A percentile compares a stretch with the other conserved stretches of the same genome.
Evolutionary conservation across 257 asterid genomes (phyloP).

Genomic region (Capsicum baccatum): DNA sequence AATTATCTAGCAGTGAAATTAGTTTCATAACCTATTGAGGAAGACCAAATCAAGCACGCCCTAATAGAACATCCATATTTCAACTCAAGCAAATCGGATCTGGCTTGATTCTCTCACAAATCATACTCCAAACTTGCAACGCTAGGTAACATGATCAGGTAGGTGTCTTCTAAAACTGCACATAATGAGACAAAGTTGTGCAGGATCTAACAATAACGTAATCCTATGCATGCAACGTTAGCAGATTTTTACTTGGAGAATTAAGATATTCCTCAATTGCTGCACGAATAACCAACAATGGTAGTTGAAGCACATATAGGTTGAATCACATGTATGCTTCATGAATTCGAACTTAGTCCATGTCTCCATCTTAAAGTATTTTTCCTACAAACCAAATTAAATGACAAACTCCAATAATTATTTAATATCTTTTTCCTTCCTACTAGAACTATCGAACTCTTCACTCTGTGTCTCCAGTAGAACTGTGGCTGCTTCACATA

Average conservation of each 20-base stretch:
- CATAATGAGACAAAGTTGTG: constrained; percentile 1
- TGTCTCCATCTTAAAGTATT: not conserved
- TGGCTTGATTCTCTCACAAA: not conserved
- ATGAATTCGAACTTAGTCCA: constrained; percentile 14
- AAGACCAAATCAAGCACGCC: constrained; percentile 8
- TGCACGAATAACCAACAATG: not conserved
- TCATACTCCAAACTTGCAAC: constrained; percentile 15
- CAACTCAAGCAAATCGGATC: constrained; percentile 5
- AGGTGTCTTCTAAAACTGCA: not conserved
- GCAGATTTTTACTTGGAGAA: constrained; percentile 10
- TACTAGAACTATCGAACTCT: not conserved
- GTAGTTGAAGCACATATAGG: constrained; percentile 10
- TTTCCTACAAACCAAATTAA: not conserved
- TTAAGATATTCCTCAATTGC: not conserved
- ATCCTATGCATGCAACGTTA: not conserved
- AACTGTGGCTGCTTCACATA: not conserved
- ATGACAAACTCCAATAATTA: not conserved
- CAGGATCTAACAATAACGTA: not conserved
- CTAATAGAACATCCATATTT: not conserved
- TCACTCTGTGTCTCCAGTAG: not conserved
- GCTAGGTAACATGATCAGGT: not conserved
- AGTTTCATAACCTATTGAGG: not conserved
- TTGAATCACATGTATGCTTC: constrained; percentile 12
- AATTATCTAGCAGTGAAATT: not conserved
- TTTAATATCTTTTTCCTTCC: not conserved